Base-by-base conservation (phyloP, 164 flowering plant genomes). In the Saururus chinensis region DNA sequence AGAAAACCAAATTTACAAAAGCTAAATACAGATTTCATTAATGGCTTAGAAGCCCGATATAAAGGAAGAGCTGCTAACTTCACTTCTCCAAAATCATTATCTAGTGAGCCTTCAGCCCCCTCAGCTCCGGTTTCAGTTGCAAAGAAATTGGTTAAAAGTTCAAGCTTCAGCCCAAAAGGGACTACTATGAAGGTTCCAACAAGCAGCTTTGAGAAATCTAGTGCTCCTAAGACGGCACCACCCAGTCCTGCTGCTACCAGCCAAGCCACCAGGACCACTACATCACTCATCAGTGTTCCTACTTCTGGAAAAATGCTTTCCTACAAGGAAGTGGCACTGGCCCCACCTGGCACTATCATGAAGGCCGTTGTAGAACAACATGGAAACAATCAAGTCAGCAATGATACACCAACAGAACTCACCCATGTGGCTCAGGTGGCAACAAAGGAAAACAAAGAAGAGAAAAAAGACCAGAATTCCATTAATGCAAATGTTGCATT, bases 281-380 rank as follows among this genome's bases (percentile, higher is more conserved):
- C 84, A 40, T 64, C 71, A 71, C 64, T 85, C 51, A 70, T 72
- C 51, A 76, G 71, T 71, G 78, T 80, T 60, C 84, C 84, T 65
- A 75, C 85, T 51, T 77, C 84, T 56, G 87, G 93, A 65, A 92
- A 82, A 62, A 78, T 89, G 49, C 51, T 83, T 14, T 87, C 95
- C 24, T 90, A 90, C 82, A 90, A 90, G 74, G 88, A 88, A 75
- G 97, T 90, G 24, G 97, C 95, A 52, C 63, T 79, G 60, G 83
- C 97, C 30, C 86, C 95, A 0, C 95, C 92, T 21, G 95, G 97
- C 55, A 80, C 88, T 11, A 76, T 90, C 64, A 66, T 83, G 55
- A 87, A 82, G 75, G 79, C 82, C 45, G 42, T 70, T 23, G n/a
- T 69, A 62, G 89, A 77, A 72, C 79, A 60, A 13, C 81, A 70